A percentile compares a stretch with the other conserved stretches of the same genome.
phyloP scores from a whole-genome alignment of 1,139 yeast genomes.

The Blastobotrys proliferans region DNA sequence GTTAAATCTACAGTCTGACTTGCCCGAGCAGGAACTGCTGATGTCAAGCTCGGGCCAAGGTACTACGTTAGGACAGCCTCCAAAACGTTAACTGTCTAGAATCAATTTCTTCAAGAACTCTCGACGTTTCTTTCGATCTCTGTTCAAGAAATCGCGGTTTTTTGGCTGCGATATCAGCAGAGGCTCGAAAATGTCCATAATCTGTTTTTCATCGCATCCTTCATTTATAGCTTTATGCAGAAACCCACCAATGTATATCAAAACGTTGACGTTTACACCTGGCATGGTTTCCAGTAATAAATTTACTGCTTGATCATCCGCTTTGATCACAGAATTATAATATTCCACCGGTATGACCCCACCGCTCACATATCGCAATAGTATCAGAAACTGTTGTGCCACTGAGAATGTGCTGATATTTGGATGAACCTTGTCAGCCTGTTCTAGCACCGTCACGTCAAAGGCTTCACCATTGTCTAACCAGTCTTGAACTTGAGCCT shows the following conservation, averaged over 20 bases:
- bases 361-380: constrained; percentile 39
- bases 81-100: constrained; percentile 6
- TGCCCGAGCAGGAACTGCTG: constrained; percentile 52
- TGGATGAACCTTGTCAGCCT: constrained; percentile 25
- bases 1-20: constrained; percentile 64
- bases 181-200: constrained; percentile 31
- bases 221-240: constrained; percentile 32
- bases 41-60: constrained; percentile 58
- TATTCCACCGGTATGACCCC: constrained; percentile 40
- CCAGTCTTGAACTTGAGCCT: constrained; percentile 34
- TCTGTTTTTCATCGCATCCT: constrained; percentile 23
- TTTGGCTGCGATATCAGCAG: constrained; percentile 32
- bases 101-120: constrained; percentile 26
- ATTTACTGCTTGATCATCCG: constrained; percentile 27
- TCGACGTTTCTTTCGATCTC: constrained; percentile 18
- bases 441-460: constrained; percentile 32
- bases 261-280: constrained; percentile 39
- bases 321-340: constrained; percentile 21
- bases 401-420: constrained; percentile 33
- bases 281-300: constrained; percentile 38
- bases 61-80: constrained; percentile 73
- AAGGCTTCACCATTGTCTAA: constrained; percentile 34
- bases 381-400: constrained; percentile 31
- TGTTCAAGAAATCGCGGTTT: constrained; percentile 11
- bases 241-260: constrained; percentile 39